Base-by-base conservation (phyloP, 805 yeast species). In the Priceomyces medius region DNA sequence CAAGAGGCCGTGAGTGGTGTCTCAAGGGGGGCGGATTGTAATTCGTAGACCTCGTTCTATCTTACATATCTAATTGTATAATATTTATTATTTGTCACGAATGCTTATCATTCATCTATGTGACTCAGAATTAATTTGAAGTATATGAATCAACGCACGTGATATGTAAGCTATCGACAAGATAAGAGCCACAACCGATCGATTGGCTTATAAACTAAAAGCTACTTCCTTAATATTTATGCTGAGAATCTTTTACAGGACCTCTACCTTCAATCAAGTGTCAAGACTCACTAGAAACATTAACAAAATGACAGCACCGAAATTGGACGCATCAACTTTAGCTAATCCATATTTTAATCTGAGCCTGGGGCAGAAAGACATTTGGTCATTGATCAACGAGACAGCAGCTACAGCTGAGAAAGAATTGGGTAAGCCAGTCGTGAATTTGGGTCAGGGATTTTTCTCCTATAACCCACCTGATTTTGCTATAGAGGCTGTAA, bases 401-500 rank as follows among this genome's bases (percentile, higher is more conserved):
- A 85, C 99, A 2, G 97, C 98, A 0, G 95, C 95, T 2, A 79
- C 79, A 3, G 89, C 95, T 10, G 83, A 81, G 47, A 66, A 66
- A 31, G 81, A 80, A 35, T 61, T 78, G 27, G 89, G 88, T n/a
- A 74, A 84, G 53, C 85, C 88, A 40, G 80, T 91, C 42, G 83
- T 84, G 46, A 93, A 93, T 55, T 75, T 93, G 43, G 99, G 99
- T 24, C 99, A 93, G 63, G 99, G 99, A 2, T 93, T 93, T 66
- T 93, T 93, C 71, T 88, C 97, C 2, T 93, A 91, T 61, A 78
- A 90, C 21, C 99, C 99, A 2, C 99, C 99, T 0, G 77, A 81
- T n/a, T 93, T 93, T 64, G 97, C 95, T 12, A 72, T 85, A 44
- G 75, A 80, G 8, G 95, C 96, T 5, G 95, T 91, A 13, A 78